phyloP scores from a whole-genome alignment of 2,329 filamentous ascomycete species.

The Graphiopsis chlorocephala region DNA sequence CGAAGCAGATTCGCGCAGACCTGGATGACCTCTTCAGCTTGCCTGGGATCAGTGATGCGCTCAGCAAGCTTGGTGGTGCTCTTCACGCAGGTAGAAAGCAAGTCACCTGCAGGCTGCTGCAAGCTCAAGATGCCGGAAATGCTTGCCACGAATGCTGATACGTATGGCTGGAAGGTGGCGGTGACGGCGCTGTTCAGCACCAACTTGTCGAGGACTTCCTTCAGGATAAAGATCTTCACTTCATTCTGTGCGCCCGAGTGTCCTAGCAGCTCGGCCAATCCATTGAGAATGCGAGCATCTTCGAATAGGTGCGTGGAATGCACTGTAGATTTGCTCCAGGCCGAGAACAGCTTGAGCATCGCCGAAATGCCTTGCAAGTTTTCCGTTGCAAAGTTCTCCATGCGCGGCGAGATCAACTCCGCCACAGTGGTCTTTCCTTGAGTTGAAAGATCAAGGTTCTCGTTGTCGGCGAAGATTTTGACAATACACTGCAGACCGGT shows the following conservation, averaged over 20 bases:
- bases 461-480: constrained; percentile 71
- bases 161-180: constrained; percentile 61
- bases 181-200: constrained; percentile 58
- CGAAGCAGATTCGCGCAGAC: constrained; percentile 78
- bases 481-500: constrained; percentile 80
- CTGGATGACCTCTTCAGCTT: constrained; percentile 73
- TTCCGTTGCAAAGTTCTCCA: constrained; percentile 76
- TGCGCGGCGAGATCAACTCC: constrained; percentile 72
- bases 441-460: constrained; percentile 66
- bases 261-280: constrained; percentile 69
- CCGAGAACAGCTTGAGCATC: constrained; percentile 73
- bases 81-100: constrained; percentile 76
- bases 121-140: constrained; percentile 52
- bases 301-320: constrained; percentile 68
- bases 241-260: constrained; percentile 76
- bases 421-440: constrained; percentile 70
- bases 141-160: constrained; percentile 61
- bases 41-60: constrained; percentile 64
- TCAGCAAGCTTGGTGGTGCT: constrained; percentile 73
- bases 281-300: constrained; percentile 59
- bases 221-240: constrained; percentile 78
- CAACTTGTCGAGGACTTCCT: constrained; percentile 68
- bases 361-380: constrained; percentile 87
- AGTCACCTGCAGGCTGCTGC: constrained; percentile 63
- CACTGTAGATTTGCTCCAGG: constrained; percentile 69